Evolutionary conservation across 2,329 filamentous ascomycete genomes (phyloP).

Genomic region (Trichoderma harzianum): DNA sequence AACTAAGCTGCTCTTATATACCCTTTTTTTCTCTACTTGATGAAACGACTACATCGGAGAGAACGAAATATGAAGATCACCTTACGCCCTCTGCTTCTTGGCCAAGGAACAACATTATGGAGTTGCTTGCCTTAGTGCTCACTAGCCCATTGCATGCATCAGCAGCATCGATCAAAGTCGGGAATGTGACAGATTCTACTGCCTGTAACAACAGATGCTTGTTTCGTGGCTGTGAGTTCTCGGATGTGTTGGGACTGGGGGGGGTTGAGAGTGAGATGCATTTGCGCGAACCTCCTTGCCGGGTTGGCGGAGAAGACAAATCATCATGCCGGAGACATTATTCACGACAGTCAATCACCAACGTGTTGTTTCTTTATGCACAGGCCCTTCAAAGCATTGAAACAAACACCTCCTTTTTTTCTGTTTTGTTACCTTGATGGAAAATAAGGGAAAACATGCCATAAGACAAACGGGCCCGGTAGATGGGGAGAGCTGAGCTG

Average conservation of each 20-base stretch:
- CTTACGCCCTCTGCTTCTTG: neutral
- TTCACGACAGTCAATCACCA: neutral
- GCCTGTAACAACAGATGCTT: neutral
- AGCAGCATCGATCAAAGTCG: neutral
- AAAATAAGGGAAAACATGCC: neutral
- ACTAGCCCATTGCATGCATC: neutral
- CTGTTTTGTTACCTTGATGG: neutral
- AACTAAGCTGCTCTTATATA: neutral
- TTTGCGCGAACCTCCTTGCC: neutral
- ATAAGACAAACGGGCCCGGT: neutral
- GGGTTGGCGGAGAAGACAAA: neutral
- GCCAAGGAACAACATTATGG: neutral
- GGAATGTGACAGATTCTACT: neutral
- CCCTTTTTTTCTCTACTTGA: neutral
- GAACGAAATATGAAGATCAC: neutral
- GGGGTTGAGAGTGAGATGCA: neutral
- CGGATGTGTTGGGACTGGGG: neutral
- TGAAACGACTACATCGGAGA: neutral
- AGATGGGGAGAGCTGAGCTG: neutral
- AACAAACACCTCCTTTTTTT: neutral
- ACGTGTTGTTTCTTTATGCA: neutral
- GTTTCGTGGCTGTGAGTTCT: neutral
- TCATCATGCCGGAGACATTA: neutral
- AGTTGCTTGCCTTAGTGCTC: slow-evolving; percentile 7
- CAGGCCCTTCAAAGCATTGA: neutral